Base-by-base conservation (phyloP, 2,329 filamentous ascomycete genomes). In the Ascomycota sp. region DNA sequence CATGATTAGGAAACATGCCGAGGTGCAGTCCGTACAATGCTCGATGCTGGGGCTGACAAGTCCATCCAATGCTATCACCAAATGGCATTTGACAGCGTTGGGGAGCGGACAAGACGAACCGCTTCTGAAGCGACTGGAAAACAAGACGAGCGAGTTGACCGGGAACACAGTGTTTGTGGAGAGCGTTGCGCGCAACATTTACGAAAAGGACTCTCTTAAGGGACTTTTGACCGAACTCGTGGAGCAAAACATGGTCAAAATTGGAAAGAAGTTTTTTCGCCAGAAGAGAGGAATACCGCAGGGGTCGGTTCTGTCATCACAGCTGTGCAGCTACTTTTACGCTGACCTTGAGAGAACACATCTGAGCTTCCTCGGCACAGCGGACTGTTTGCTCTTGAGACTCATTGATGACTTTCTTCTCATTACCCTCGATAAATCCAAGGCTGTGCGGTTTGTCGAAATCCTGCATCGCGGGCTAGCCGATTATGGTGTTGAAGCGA, bases 291-390 rank as follows among this genome's bases (percentile, higher is more conserved):
- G 89, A 10, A 95, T 98, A 24, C 85, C 89, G 0, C 89, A 98
- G 49, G 89, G 89, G 7, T 94, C 85, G 0, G 66, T 94, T 1
- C 48, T 98, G 5, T 94, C 85, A 0, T 79, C 76, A 26, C 61
- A 83, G 25, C 61, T 98, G 5, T 95, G 89, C 59, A 95, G 83
- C 52, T 86, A 92, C 52, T 94, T 95, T 50, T 98, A 98, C 46
- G 85, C 80, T 5, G 73, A 89, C 36, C 65, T 95, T 2, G 89
- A 98, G 50, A 53, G 53, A 6, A 61, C 71, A 19, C 57, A 75
- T 10, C 57, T 95, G 3, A 46, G 44, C 0, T 95, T 94, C 44
- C 52, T 89, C 11, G 43, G 53, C 8, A 36, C 35, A 0, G 33
- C 44, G 8, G 57, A 75, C 22, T 75, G 67, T 29, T 51, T 94